These are phyloP conservation scores for Schwanniomyces pseudopolymorphus DNA, from an alignment of 805 yeast species.

Conservation along the genomic window DNA sequence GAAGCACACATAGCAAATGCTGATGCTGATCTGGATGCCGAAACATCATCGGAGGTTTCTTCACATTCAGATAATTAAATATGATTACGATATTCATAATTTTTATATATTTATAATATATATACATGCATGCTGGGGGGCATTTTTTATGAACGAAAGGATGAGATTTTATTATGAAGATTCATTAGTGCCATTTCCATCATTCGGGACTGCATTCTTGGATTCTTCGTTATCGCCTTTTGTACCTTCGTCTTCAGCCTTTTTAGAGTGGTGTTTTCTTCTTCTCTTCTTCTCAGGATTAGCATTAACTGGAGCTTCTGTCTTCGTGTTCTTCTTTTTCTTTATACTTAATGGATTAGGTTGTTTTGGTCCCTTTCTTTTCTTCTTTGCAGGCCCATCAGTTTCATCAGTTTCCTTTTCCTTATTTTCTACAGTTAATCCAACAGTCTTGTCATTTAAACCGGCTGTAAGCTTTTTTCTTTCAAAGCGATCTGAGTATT, in stretches of 20 bases:
- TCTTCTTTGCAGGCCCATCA: slow-evolving; percentile 30
- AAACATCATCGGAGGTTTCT: too few relatives aligned
- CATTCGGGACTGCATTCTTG: not conserved
- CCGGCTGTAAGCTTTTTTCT: slow-evolving; percentile 71
- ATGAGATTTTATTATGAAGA: not conserved
- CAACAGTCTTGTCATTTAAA: slow-evolving; percentile 63
- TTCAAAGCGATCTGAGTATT: slow-evolving; percentile 49
- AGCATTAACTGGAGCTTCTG: slow-evolving; percentile 2
- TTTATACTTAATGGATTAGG: slow-evolving; percentile 92
- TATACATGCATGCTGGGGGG: too few relatives aligned
- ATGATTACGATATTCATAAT: too few relatives aligned
- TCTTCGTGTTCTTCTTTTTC: slow-evolving; percentile 63
- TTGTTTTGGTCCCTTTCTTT: slow-evolving; percentile 69
- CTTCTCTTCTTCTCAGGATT: slow-evolving; percentile 18
- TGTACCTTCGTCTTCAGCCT: not conserved
- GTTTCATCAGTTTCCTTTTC: slow-evolving; percentile 11
- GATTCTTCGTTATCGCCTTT: not conserved
- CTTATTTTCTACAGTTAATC: slow-evolving; percentile 29
- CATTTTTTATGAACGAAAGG: too few relatives aligned
- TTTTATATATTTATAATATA: too few relatives aligned
- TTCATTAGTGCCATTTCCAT: not conserved
- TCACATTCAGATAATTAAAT: too few relatives aligned
- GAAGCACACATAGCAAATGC: too few relatives aligned
- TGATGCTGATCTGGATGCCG: too few relatives aligned
- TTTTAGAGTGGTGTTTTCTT: slow-evolving; percentile 17